These are phyloP conservation scores for Solanum sitiens DNA, from an alignment of 257 asterid genomes.

Conservation along the genomic window DNA sequence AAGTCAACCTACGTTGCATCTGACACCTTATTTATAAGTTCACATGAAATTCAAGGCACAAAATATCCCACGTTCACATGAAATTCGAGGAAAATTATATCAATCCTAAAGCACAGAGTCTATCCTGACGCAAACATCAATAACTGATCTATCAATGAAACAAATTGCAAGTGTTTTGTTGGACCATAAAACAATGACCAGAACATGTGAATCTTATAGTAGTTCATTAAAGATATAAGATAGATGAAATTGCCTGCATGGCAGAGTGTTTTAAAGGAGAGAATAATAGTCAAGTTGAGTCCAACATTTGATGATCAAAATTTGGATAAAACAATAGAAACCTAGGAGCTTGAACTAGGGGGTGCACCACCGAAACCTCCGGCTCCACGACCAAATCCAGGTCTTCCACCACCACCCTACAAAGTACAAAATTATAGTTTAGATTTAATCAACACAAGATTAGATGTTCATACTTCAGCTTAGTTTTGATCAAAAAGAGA, in stretches of 20 bases:
- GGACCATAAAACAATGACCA: background rate
- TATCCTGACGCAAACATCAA: background rate
- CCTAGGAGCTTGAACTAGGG: constrained; percentile 30
- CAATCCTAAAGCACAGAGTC: background rate
- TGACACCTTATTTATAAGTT: background rate
- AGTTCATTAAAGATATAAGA: background rate
- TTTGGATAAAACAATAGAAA: background rate
- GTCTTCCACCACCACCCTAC: constrained; percentile 26
- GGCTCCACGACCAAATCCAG: constrained; percentile 30
- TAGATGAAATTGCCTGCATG: background rate
- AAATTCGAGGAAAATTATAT: background rate
- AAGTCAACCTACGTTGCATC: background rate
- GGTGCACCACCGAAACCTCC: constrained; percentile 29
- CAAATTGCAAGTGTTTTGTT: background rate
- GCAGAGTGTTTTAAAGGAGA: background rate
- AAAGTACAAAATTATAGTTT: background rate
- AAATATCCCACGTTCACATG: background rate
- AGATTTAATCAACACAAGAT: background rate
- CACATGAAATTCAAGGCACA: background rate
- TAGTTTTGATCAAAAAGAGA: background rate
- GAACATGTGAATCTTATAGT: background rate
- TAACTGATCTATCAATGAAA: background rate
- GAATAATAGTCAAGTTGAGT: background rate
- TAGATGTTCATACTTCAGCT: background rate
- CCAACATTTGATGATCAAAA: background rate